Base-by-base conservation (phyloP, 345 rosid genomes). In the Erysimum cheiranthoides region DNA sequence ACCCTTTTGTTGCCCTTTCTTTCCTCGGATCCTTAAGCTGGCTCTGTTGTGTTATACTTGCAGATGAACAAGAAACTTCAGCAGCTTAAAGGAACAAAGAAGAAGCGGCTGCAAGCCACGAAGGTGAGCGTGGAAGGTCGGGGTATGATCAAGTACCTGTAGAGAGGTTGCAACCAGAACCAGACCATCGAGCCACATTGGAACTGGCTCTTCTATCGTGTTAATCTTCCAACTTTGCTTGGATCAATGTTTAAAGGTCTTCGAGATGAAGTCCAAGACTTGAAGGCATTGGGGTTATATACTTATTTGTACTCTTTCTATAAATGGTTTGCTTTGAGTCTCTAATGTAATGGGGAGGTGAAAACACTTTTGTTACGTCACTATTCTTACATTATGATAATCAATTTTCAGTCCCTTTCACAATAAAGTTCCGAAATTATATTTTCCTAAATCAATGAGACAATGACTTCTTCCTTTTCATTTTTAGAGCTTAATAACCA, bases 51-150 rank as follows among this genome's bases (percentile, higher is more conserved):
- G 32, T 30, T 65, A n/a, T 57, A 13, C 38, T 76, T 66, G 73
- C 88, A 95, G 98, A 92, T 92, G 99, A 92, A 89, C 73, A 92
- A 90, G 83, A 95, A 88, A 84, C 76, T 95, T 83, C 99, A 92
- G 82, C 97, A 92, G 86, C 86, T 95, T 72, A 95, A 95, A 79
- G 96, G 92, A 65, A 91, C 97, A 5, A 92, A 93, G 80, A 95
- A 95, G 96, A 89, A 85, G 91, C 79, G 84, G 73, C 73, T 92
- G 65, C 99, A 95, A 79, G 99, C 99, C 11, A 86, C 99, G 7
- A 95, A 84, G 63, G 86, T 95, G 54, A 90, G 98, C 5, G 97
- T 90, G 43, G 99, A 95, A 83, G 98, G 99, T 58, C 93, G 98
- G 53, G 99, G 99, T 25, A 95, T 95, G 99, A 73, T 87, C 45